A percentile compares a stretch with the other conserved stretches of the same genome.
Conservation (phyloP, 1,139 yeast species). For the Nadsonia starkeyi-henricii region DNA sequence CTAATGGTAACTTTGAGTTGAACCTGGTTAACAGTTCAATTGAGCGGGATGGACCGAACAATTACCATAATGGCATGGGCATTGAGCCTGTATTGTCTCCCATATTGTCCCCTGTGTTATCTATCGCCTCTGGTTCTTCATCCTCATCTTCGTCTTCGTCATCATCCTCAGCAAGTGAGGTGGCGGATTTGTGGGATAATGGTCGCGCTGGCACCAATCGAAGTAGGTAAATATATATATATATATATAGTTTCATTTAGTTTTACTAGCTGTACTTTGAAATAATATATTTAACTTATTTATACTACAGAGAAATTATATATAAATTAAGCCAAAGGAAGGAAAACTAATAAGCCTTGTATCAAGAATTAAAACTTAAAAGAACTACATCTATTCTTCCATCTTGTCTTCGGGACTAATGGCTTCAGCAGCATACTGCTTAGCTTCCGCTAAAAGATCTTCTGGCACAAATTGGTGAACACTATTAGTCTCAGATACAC, state of each 20-base stretch:
- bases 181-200: neutral
- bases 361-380: neutral
- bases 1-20: too few species aligned
- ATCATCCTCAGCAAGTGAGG: neutral
- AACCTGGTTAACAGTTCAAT: too few species aligned
- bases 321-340: neutral
- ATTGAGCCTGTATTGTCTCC: too few species aligned
- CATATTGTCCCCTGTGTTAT: neutral
- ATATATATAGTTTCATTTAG: too few species aligned
- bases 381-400: constrained; percentile 22
- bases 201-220: neutral
- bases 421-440: constrained; percentile 66
- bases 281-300: neutral
- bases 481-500: constrained; percentile 65
- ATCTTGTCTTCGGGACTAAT: constrained; percentile 48
- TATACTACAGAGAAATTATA: neutral
- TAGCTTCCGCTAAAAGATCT: constrained; percentile 68
- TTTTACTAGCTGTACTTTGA: too few species aligned
- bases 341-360: neutral
- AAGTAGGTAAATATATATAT: neutral
- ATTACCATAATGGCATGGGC: too few species aligned
- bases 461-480: constrained; percentile 67
- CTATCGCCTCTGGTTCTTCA: neutral
- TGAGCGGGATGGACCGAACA: too few species aligned
- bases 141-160: neutral